These are phyloP conservation scores for Halenospora varia DNA, from an alignment of 495 filamentous ascomycete genomes.

Conservation along the genomic window DNA sequence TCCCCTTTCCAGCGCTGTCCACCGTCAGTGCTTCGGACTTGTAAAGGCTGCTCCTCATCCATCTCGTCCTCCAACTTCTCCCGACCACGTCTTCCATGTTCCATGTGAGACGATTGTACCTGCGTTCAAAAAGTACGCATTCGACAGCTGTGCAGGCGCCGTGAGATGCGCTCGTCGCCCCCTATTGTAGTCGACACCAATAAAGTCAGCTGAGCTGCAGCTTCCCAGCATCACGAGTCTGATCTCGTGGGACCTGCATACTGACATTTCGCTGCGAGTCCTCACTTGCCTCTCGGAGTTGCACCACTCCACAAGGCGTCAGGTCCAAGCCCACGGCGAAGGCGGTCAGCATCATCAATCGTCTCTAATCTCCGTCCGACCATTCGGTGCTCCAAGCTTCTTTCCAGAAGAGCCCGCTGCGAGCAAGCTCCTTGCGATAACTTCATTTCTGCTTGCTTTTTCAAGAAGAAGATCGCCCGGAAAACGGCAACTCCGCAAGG, in stretches of 20 bases:
- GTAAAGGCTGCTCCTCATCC: too few relatives aligned
- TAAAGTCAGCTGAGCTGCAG: background rate
- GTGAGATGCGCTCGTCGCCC: too few relatives aligned
- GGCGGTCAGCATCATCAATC: background rate
- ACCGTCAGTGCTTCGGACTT: too few relatives aligned
- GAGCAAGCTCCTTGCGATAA: background rate
- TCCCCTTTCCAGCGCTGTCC: background rate
- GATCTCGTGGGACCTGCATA: slow-evolving; percentile 3
- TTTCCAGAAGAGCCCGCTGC: background rate
- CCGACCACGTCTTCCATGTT: too few relatives aligned
- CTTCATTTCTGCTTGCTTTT: background rate
- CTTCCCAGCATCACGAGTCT: background rate
- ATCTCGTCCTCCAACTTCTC: too few relatives aligned
- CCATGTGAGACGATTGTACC: slow-evolving; percentile 6
- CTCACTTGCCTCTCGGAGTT: background rate
- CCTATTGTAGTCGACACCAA: background rate
- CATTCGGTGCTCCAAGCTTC: background rate
- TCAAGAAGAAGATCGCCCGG: background rate
- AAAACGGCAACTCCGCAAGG: background rate
- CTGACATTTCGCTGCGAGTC: background rate
- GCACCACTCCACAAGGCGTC: background rate
- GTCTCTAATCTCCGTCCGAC: background rate
- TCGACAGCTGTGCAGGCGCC: too few relatives aligned
- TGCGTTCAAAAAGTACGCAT: too few relatives aligned
- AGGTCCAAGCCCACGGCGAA: background rate